These are phyloP conservation scores for Elaphomyces granulatus DNA, from an alignment of 495 filamentous ascomycete genomes.

Conservation along the genomic window DNA sequence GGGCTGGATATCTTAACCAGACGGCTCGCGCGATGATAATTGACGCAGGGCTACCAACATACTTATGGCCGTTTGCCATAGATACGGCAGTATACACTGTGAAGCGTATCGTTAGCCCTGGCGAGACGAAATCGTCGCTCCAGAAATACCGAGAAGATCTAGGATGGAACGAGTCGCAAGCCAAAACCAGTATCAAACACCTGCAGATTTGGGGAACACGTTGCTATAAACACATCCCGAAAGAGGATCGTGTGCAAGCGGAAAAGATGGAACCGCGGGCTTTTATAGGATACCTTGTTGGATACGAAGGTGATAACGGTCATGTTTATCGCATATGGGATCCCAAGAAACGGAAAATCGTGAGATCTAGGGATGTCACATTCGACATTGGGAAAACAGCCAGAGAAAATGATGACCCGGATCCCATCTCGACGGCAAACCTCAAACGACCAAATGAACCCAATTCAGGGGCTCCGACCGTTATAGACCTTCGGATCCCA, in stretches of 20 bases:
- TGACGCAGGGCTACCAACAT: background rate
- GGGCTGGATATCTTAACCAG: background rate
- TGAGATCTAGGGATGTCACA: background rate
- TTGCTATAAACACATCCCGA: background rate
- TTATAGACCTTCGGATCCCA: background rate
- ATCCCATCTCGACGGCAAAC: background rate
- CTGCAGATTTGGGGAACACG: background rate
- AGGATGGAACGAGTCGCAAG: background rate
- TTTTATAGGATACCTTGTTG: background rate
- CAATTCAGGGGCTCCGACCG: too few species aligned
- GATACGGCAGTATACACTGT: constrained; percentile 1
- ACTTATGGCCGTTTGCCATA: background rate
- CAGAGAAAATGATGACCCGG: background rate
- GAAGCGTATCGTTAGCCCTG: background rate
- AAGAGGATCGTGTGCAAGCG: background rate
- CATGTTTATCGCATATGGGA: background rate
- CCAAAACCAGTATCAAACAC: background rate
- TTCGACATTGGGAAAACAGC: background rate
- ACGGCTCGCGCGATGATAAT: background rate
- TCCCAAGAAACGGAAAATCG: background rate
- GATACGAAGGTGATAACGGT: constrained; percentile 1
- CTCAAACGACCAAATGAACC: background rate
- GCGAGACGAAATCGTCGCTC: background rate
- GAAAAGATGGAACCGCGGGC: background rate
- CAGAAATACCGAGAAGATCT: background rate